Conservation (phyloP, 495 filamentous ascomycete species). For the Aspergillus haitiensis region DNA sequence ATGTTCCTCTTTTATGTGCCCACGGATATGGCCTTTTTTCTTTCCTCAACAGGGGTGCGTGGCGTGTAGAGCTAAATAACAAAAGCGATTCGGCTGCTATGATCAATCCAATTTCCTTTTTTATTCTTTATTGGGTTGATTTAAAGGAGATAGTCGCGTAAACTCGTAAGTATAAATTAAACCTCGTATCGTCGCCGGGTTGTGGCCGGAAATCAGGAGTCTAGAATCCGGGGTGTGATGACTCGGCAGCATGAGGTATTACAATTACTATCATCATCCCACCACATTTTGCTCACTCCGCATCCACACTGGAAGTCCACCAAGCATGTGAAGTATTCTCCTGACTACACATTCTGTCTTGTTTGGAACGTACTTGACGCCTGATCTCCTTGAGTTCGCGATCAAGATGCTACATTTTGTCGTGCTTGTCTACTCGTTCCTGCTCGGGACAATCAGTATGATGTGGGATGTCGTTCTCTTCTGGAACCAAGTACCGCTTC, state of each 20-base stretch:
- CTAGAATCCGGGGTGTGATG: too few species aligned
- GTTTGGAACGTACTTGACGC: not conserved
- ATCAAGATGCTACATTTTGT: conserved; percentile 23
- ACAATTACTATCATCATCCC: too few species aligned
- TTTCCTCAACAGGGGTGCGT: conserved; percentile 33
- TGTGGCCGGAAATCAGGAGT: too few species aligned
- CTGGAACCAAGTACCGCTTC: conserved; percentile 58
- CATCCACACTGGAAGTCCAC: not conserved
- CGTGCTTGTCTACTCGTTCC: conserved; percentile 32
- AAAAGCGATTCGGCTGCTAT: conserved; percentile 22
- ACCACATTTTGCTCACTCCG: too few species aligned
- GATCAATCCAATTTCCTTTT: conserved; percentile 11
- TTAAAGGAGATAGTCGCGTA: not conserved
- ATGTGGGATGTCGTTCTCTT: conserved; percentile 62
- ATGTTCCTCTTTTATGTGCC: conserved; percentile 29
- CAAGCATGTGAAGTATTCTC: conserved; percentile 40
- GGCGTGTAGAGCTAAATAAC: conserved; percentile 28
- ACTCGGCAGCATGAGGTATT: too few species aligned
- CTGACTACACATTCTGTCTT: conserved; percentile 5
- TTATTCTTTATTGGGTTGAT: conserved; percentile 1
- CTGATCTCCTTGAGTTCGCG: conserved; percentile 14
- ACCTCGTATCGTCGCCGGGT: too few species aligned
- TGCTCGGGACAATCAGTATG: conserved; percentile 54
- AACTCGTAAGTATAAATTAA: not conserved
- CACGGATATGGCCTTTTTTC: conserved; percentile 33